Base-by-base conservation (phyloP, 2,329 filamentous ascomycete species). In the Colletotrichum aenigma region DNA sequence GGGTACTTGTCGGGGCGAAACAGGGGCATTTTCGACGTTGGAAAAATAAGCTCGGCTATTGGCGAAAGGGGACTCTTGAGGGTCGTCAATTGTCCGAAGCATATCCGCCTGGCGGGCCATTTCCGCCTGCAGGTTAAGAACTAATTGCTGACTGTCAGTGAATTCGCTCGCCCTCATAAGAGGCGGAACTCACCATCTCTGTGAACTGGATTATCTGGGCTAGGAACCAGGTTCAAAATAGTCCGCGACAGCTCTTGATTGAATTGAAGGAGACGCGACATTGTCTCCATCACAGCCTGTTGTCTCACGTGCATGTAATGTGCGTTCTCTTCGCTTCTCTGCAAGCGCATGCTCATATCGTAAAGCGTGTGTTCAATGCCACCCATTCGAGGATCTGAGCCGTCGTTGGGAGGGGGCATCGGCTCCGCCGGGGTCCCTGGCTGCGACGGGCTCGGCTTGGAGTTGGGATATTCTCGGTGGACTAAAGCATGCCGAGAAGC, bases 401-500 rank as follows among this genome's bases (percentile, higher is more conserved):
- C 92, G 80, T 98, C 96, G 52, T 92, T 92, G 9, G 76, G 76
- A 21, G 72, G 77, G n/a, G 90, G 89, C 85, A 96, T 93, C 12
- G 95, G 91, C 82, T 98, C 96, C 28, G 94, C 92, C 2, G 96
- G 94, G n/a, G 95, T 95, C 16, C 95, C 95, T 12, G 95, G 94
- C 80, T 97, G 95, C 28, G 95, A 95, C 18, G 90, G 89, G 66
- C 91, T 90, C 55, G 94, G 89, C 82, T 98, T 98, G 75, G 94
- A 93, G 74, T 91, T 91, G 78, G 93, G 94, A 85, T 97, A 98
- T 16, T 98, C 97, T 79, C 96, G 92, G 82, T 98, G 96, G 28
- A 98, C 97, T 71, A 98, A 89, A 28, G 96, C 94, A 86, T 98
- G 97, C 77, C 97, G 91, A 43, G 96, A 98, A 21, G 97, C 96